Percentiles rank a stretch among this genome's conserved stretches.
These are phyloP conservation scores for Porodaedalea pini DNA, from an alignment of 1,284 basidiomycete species.

Conservation along the genomic window DNA sequence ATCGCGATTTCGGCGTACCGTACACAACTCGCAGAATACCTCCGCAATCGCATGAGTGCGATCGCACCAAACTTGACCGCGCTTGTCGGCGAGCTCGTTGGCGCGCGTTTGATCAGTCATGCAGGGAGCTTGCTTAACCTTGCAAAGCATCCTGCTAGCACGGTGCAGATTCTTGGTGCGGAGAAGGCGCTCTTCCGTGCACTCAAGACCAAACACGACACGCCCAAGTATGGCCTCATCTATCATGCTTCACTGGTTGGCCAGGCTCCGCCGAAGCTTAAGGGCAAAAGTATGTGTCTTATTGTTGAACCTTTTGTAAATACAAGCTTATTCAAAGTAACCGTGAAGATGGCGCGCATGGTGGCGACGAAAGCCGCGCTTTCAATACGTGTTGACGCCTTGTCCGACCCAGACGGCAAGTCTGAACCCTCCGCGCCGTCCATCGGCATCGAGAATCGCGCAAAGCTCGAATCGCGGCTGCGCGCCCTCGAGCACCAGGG, in stretches of 20 bases:
- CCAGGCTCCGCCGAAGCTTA: conserved; percentile 95
- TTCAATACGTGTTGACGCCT: conserved; percentile 94
- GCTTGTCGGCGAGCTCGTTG: conserved; percentile 94
- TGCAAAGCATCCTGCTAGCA: conserved; percentile 96
- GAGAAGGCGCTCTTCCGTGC: conserved; percentile 99
- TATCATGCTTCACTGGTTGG: conserved; percentile 87
- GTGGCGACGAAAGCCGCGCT: conserved; percentile 96
- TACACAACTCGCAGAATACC: conserved; percentile 89
- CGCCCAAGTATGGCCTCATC: conserved; percentile 63
- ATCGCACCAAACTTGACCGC: conserved; percentile 97
- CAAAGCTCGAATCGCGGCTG: conserved; percentile 92
- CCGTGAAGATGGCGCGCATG: conserved; percentile 99
- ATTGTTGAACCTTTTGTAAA: conserved; percentile 30
- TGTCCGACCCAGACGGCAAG: conserved; percentile 90
- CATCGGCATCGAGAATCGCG: conserved; percentile 89
- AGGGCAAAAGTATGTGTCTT: conserved; percentile 76
- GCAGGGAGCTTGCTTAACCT: conserved; percentile 92
- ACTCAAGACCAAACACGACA: conserved; percentile 98
- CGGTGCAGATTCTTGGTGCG: conserved; percentile 96
- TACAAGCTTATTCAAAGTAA: too few species aligned
- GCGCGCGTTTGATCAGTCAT: conserved; percentile 93
- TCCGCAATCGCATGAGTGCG: conserved; percentile 95
- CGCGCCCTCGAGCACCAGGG: conserved; percentile 83
- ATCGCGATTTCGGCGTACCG: conserved; percentile 95
- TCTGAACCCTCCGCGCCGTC: conserved; percentile 77